A percentile compares a stretch with the other conserved stretches of the same genome.
phyloP scores from a whole-genome alignment of 305 asterid species.

The Coffea humblotiana region DNA sequence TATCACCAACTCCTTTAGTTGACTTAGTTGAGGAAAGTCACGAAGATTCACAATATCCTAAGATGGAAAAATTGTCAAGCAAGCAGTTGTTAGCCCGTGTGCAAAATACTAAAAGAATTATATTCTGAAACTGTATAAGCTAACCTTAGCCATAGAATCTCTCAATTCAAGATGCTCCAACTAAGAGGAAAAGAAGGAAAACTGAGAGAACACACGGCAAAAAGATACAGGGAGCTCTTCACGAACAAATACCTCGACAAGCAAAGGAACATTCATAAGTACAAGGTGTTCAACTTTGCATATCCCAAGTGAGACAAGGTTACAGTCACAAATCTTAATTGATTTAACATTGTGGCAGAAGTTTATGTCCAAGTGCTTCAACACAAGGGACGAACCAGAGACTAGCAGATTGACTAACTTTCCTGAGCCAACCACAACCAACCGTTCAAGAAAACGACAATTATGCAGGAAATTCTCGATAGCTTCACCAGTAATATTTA shows the following conservation, averaged over 20 bases:
- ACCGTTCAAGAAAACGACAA: not conserved
- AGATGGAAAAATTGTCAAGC: not conserved
- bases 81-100: not conserved
- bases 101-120: no score
- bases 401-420: not conserved
- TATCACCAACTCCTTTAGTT: not conserved
- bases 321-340: no score
- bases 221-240: not conserved
- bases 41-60: not conserved
- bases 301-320: not conserved
- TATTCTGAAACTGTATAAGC: not conserved
- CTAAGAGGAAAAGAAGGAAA: not conserved
- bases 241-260: not conserved
- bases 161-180: not conserved
- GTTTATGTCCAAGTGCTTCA: not conserved
- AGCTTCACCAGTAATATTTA: constrained; percentile 1
- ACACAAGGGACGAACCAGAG: not conserved
- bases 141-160: not conserved
- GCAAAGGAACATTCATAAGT: not conserved
- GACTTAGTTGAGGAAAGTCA: not conserved
- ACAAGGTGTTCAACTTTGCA: not conserved
- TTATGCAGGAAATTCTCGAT: not conserved
- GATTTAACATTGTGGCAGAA: not conserved
- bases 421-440: not conserved
- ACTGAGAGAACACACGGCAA: not conserved